These are phyloP conservation scores for Chaetoceros tenuissimus DNA, from an alignment of 108 stramenopile species.

Conservation along the genomic window DNA sequence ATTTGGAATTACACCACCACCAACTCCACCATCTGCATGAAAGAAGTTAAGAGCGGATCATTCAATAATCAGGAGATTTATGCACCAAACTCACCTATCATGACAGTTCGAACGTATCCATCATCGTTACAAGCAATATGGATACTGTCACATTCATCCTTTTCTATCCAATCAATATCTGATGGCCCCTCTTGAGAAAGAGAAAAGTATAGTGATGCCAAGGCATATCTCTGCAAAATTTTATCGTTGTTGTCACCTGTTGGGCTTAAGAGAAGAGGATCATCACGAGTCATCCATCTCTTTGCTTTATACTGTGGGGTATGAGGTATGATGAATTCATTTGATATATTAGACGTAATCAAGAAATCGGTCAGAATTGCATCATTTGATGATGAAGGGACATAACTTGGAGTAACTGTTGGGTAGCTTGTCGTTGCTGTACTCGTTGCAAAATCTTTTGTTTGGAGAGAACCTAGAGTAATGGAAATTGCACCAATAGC, in stretches of 20 bases:
- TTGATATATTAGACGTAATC: no score
- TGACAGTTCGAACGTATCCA: constrained; percentile 44
- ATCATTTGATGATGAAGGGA: no score
- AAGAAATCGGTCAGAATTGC: no score
- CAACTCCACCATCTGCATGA: constrained; percentile 30
- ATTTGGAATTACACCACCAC: constrained; percentile 21
- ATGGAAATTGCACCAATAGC: no score
- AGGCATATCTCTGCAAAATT: constrained; percentile 52
- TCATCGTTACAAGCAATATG: constrained; percentile 38
- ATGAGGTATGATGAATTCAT: neutral
- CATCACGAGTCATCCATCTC: constrained; percentile 39
- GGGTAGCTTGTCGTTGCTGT: no score
- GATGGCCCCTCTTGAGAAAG: constrained; percentile 22
- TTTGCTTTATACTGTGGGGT: constrained; percentile 47
- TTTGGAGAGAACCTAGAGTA: no score
- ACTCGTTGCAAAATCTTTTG: no score
- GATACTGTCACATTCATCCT: constrained; percentile 51
- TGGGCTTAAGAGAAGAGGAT: constrained; percentile 7
- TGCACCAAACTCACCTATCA: constrained; percentile 29
- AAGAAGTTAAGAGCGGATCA: neutral
- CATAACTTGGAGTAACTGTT: no score
- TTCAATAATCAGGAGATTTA: neutral
- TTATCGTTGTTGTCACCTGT: constrained; percentile 9
- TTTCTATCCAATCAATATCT: constrained; percentile 45
- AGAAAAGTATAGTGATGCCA: constrained; percentile 56